Conservation (phyloP, 192 early-diverging fungal species). For the Gigaspora rosea region DNA sequence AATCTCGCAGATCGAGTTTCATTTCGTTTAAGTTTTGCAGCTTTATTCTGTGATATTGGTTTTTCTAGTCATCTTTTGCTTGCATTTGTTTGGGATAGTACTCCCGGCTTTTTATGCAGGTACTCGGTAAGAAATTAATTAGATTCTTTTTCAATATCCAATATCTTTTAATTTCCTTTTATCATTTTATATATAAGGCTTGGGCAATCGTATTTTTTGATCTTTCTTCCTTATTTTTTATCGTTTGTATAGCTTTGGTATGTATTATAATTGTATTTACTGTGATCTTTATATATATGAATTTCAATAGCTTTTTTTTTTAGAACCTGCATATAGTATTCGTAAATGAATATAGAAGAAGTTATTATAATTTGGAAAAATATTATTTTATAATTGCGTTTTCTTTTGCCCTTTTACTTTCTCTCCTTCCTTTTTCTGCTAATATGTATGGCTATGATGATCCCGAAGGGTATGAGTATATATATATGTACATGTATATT, state of each 20-base stretch:
- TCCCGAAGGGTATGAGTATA: conserved; percentile 24
- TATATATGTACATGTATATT: too few relatives aligned
- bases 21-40: neutral
- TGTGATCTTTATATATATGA: neutral
- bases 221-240: conserved; percentile 2
- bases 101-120: neutral
- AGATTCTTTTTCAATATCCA: neutral
- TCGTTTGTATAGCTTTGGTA: conserved; percentile 6
- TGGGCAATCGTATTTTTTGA: neutral
- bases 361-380: conserved; percentile 4
- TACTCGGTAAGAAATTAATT: neutral
- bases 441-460: conserved; percentile 18
- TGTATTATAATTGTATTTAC: neutral
- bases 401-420: neutral
- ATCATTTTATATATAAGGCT: too few relatives aligned
- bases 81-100: neutral
- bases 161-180: neutral
- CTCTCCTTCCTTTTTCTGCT: neutral
- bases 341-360: conserved; percentile 12
- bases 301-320: neutral
- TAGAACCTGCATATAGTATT: conserved; percentile 18
- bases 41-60: neutral
- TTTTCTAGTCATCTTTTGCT: neutral
- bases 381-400: neutral
- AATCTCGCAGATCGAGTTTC: conserved; percentile 20